Evolutionary conservation across 352 stramenopile genomes (phyloP).

Genomic region (Globisporangium spiculum): DNA sequence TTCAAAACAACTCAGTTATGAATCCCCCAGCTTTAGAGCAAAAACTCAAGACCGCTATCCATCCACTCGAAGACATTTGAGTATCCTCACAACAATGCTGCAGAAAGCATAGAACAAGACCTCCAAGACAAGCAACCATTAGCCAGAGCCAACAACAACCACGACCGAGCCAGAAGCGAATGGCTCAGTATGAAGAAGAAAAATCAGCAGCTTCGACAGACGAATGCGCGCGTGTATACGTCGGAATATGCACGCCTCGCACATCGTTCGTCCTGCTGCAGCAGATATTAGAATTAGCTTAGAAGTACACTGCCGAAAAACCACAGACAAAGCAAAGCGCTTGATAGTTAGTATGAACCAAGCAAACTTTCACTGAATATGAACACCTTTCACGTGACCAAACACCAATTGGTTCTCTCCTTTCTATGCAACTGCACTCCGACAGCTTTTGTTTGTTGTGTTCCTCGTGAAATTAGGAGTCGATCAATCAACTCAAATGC

Average conservation of each 20-base stretch:
- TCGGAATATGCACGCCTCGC: slow-evolving; percentile 7
- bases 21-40: not conserved
- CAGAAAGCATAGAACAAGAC: not conserved
- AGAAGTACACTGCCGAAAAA: not conserved
- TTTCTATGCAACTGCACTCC: not conserved
- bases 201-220: not conserved
- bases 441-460: not conserved
- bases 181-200: not conserved
- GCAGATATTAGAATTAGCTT: not conserved
- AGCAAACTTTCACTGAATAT: not conserved
- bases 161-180: not conserved
- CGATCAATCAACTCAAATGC: not conserved
- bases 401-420: not conserved
- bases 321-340: not conserved
- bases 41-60: not conserved
- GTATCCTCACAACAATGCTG: not conserved
- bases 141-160: not conserved
- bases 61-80: not conserved
- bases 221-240: slow-evolving; percentile 2
- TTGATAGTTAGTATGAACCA: not conserved
- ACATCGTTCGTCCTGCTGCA: not conserved
- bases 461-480: not conserved
- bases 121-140: not conserved
- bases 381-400: not conserved
- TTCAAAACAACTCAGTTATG: slow-evolving; percentile 1